Evolutionary conservation across 2,329 filamentous ascomycete genomes (phyloP), one percentile per base, ranked within the genome.

Genomic region (Fusarium vanettenii): DNA sequence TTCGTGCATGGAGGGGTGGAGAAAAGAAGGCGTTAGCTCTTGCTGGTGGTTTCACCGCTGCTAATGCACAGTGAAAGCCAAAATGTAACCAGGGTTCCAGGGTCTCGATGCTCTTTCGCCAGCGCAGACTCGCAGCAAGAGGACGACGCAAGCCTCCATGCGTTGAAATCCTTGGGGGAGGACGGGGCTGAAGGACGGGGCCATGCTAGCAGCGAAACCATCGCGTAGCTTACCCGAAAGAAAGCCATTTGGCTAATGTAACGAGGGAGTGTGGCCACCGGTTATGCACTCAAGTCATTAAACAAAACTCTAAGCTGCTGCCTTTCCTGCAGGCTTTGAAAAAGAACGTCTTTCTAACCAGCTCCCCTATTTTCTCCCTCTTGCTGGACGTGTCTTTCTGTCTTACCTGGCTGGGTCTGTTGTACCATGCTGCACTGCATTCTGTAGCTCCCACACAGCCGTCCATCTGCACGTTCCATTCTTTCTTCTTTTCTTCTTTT

Each of bases 231-330:
- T 55, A 13, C 50, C 50, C 43, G 27, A 48, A n/a, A 16, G 18
- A 14, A 20, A 0, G 2, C 11, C 37, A 29, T 20, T 57, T 61
- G 29, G 41, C 67, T 64, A 43, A 45, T 16, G 50, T 39, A 41
- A 39, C 37, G 48, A 11, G 11, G 25, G 20, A 25, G 20, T 57
- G 20, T 16, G n/a, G 20, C 31, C 5, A 20, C 39, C 20, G 48
- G 48, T 37, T 20, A 20, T 59, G 52, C 60, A 52, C 27, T 63
- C 29, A 48, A 14, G 8, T 14, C n/a, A 39, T 31, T 29, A 43
- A 60, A 69, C 61, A 74, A 74, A 74, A 74, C 64, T 75, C 66
- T 70, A 66, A 20, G 43, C n/a, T 37, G 18, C 52, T 64, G 60
- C 50, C 39, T 20, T 60, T 27, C 37, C 43, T 59, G 59, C 10